Conservation (phyloP, 345 rosid genomes). For the Turnera subulata region DNA sequence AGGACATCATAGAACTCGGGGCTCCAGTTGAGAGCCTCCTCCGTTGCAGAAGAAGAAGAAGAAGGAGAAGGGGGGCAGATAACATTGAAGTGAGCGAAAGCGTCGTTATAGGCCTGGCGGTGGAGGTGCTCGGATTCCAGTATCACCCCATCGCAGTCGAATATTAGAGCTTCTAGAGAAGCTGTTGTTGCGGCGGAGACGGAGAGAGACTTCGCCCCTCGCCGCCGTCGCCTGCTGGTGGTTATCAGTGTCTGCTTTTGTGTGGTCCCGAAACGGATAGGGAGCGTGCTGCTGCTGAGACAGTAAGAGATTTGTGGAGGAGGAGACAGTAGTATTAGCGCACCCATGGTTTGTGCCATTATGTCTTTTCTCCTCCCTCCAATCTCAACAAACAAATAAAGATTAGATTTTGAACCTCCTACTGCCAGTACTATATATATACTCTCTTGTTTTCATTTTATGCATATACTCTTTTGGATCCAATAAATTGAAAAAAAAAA, state of each 20-base stretch:
- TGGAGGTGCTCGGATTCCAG: constrained; percentile 89
- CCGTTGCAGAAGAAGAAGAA: too few species aligned
- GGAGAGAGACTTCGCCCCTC: not conserved
- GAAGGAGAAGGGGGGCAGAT: constrained; percentile 39
- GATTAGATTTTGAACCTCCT: too few species aligned
- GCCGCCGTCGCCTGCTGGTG: not conserved
- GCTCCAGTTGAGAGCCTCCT: constrained; percentile 61
- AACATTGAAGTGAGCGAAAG: constrained; percentile 79
- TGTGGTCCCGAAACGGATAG: constrained; percentile 7
- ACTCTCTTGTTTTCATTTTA: too few species aligned
- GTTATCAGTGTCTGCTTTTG: not conserved
- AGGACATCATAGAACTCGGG: constrained; percentile 72
- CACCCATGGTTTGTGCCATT: too few species aligned
- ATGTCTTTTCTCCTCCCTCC: too few species aligned
- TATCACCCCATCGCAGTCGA: constrained; percentile 94
- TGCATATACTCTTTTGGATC: too few species aligned
- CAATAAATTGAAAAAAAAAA: too few species aligned
- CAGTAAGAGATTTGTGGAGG: too few species aligned
- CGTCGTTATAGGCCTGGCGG: constrained; percentile 93
- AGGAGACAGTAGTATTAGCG: too few species aligned
- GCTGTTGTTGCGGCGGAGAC: constrained; percentile 37
- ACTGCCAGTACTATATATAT: too few species aligned
- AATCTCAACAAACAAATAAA: too few species aligned
- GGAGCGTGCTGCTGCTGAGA: too few species aligned
- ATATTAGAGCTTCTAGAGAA: constrained; percentile 70